phyloP scores from a whole-genome alignment of 805 yeast genomes.

The Saccharomycopsis vini region DNA sequence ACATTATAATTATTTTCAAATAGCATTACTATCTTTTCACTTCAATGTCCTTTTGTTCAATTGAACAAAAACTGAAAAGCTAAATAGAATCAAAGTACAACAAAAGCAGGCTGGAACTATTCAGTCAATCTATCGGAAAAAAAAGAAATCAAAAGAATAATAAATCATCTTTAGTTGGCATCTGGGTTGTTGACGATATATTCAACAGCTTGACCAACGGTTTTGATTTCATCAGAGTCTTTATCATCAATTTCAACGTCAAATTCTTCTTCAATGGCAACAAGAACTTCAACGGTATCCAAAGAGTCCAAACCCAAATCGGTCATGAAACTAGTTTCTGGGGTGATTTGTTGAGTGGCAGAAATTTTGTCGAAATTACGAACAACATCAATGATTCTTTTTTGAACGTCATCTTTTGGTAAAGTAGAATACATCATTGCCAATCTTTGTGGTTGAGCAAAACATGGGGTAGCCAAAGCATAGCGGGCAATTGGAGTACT shows the following conservation, averaged over 20 bases:
- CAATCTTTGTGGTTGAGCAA: no score
- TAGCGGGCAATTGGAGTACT: neutral
- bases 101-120: no score
- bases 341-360: slow-evolving; percentile 21
- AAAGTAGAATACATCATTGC: slow-evolving; percentile 11
- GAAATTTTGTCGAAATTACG: slow-evolving; percentile 53
- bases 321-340: slow-evolving; percentile 46
- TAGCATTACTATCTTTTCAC: no score
- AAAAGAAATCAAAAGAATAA: no score
- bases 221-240: slow-evolving; percentile 77
- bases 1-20: no score
- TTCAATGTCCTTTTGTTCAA: no score
- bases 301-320: slow-evolving; percentile 66
- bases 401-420: slow-evolving; percentile 15
- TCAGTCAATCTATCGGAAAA: no score
- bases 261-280: slow-evolving; percentile 64
- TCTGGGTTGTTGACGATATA: slow-evolving; percentile 56
- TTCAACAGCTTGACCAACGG: slow-evolving; percentile 79
- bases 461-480: neutral
- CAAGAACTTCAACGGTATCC: slow-evolving; percentile 63
- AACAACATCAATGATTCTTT: slow-evolving; percentile 53
- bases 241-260: slow-evolving; percentile 66
- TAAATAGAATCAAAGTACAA: no score
- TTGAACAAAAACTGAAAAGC: no score
- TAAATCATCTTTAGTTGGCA: slow-evolving; percentile 31